Base-by-base conservation (phyloP, 148 eudicot genomes). In the Agrostemma githago region DNA sequence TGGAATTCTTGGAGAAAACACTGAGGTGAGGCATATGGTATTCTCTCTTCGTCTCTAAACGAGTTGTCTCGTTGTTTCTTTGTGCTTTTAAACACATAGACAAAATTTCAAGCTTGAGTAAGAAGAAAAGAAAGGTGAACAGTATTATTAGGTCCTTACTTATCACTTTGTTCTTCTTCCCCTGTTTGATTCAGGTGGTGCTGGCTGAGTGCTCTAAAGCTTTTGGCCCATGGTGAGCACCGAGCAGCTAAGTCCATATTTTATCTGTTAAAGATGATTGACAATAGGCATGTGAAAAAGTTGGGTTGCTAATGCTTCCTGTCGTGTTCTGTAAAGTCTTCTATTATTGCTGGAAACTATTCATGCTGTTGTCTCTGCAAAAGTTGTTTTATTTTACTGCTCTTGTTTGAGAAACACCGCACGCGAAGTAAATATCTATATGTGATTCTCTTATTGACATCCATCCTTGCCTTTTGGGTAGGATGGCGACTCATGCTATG, bases 221-320 rank as follows among this genome's bases (percentile, higher is more conserved):
- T 79, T 96, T 90, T 88, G 99, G 94, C 74, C 96, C 97, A 61
- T 96, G 99, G 99, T 95, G 86, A 87, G 90, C 79, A 75, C 41
- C 68, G 86, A 87, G 90, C 79, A 75, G 46, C 71, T 61, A 56
- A 62, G 38, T 38, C 4, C 54, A 66, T 41, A 41, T 65, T 38
- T n/a, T 68, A 26, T 61, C 46, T 71, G 69, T 62, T 53, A 20
- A 38, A 15, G 34, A 54, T 65, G 60, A 62, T 1, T 48, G 53
- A 48, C 53, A 8, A 48, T 66, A 26, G 5, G 26, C 54, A 70
- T 54, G 70, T 38, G 43, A 8, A 5, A 21, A 11, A 66, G 75
- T 42, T 34, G 40, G 40, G 56, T 75, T 43, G 54, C 62, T 39
- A 53, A 19, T 44, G 5, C 21, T 34, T 37, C 1, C 3, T 40